These are phyloP conservation scores for Dactylellina haptotyla DNA, from an alignment of 2,329 filamentous ascomycete genomes.

Conservation along the genomic window DNA sequence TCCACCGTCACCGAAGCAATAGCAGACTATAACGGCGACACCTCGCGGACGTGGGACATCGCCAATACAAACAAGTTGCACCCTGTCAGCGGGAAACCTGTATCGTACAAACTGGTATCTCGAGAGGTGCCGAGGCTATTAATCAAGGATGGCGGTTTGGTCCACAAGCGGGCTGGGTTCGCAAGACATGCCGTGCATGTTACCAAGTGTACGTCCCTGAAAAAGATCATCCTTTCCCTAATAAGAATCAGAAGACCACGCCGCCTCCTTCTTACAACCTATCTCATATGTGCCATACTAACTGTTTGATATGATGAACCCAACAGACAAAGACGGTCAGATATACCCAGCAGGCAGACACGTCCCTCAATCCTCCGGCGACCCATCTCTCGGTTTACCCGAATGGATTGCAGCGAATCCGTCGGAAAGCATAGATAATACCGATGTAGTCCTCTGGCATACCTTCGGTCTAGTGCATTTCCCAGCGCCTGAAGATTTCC, in stretches of 20 bases:
- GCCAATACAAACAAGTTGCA: conserved; percentile 85
- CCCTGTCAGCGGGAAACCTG: conserved; percentile 83
- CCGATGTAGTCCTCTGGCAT: conserved; percentile 90
- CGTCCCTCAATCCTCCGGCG: conserved; percentile 85
- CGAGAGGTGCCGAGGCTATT: conserved; percentile 81
- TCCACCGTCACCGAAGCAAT: conserved; percentile 74
- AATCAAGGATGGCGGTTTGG: conserved; percentile 81
- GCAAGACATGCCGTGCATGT: conserved; percentile 88
- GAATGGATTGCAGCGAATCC: conserved; percentile 74
- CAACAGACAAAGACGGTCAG: conserved; percentile 77
- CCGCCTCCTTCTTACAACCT: not conserved
- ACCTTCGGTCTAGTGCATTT: conserved; percentile 93
- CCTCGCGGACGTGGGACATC: conserved; percentile 89
- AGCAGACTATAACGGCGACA: conserved; percentile 83
- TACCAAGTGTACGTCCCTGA: conserved; percentile 77
- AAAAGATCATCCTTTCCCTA: conserved; percentile 69
- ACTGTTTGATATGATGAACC: conserved; percentile 2
- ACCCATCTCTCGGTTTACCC: conserved; percentile 76
- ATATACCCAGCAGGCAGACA: conserved; percentile 87
- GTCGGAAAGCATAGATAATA: conserved; percentile 75
- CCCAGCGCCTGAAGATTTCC: conserved; percentile 88
- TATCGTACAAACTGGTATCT: conserved; percentile 88
- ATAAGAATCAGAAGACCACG: not conserved
- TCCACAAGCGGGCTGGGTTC: conserved; percentile 90
- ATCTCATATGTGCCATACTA: conserved; percentile 1